phyloP scores from a whole-genome alignment of 805 yeast genomes.

The Yamadazyma akitaensis region DNA sequence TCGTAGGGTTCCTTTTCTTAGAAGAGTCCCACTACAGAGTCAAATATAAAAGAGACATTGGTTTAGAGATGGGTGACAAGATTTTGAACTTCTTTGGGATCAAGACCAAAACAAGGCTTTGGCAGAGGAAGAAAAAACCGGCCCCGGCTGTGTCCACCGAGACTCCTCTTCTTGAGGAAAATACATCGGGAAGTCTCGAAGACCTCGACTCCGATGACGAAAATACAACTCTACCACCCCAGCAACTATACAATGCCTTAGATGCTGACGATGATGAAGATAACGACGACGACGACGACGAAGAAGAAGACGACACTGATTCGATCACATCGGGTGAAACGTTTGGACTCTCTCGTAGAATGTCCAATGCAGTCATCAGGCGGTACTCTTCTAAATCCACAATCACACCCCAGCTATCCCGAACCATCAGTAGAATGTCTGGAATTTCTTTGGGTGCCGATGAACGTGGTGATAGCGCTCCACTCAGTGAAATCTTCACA shows the following conservation, averaged over 20 bases:
- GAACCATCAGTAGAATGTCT: slow-evolving; percentile 13
- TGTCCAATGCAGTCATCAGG: slow-evolving; percentile 21
- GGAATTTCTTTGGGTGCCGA: slow-evolving; percentile 9
- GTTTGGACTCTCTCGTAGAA: slow-evolving; percentile 14
- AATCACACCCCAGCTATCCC: slow-evolving; percentile 5
- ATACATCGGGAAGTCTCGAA: neutral
- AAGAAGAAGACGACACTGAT: too few species aligned
- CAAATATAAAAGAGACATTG: slow-evolving; percentile 25
- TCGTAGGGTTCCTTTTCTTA: slow-evolving; percentile 32
- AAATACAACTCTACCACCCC: slow-evolving; percentile 6
- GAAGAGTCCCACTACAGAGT: slow-evolving; percentile 34
- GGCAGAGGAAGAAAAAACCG: slow-evolving; percentile 17
- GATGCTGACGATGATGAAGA: slow-evolving; percentile 7
- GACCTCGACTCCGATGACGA: slow-evolving; percentile 5
- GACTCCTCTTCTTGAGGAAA: neutral
- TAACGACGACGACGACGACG: too few species aligned
- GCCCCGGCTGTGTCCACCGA: neutral
- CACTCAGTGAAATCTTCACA: slow-evolving; percentile 22
- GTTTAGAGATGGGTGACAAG: slow-evolving; percentile 37
- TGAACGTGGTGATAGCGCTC: slow-evolving; percentile 12
- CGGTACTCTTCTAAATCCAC: slow-evolving; percentile 14
- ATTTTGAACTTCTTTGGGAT: slow-evolving; percentile 25
- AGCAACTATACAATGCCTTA: slow-evolving; percentile 10
- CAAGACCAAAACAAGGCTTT: slow-evolving; percentile 25
- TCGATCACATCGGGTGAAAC: slow-evolving; percentile 8